These are phyloP conservation scores for Populus hybrid DNA, from an alignment of 441 rosid genomes.

Conservation along the genomic window DNA sequence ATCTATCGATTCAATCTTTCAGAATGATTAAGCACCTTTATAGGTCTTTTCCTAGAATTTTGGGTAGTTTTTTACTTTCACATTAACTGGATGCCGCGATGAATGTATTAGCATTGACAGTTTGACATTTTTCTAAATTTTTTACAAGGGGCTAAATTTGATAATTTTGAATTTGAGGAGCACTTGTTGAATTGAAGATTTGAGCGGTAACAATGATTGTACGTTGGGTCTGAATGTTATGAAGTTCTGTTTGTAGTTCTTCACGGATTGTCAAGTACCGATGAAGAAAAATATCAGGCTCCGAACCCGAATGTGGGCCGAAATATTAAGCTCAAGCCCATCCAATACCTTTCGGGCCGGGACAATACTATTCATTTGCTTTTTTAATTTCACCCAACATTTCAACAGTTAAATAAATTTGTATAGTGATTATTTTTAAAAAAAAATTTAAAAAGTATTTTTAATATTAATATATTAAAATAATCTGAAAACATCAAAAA, in stretches of 20 bases:
- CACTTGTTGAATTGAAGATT: constrained; percentile 9
- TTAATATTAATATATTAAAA: no score
- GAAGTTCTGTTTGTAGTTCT: no score
- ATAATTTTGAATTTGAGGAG: background rate
- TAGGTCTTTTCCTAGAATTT: background rate
- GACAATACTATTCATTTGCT: no score
- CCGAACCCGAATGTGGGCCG: no score
- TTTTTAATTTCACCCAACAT: no score
- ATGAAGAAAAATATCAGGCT: no score
- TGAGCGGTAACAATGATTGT: background rate
- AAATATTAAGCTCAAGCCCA: no score
- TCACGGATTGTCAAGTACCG: no score
- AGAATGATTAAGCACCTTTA: background rate
- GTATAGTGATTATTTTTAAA: no score
- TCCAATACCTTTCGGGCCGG: no score
- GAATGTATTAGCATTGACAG: background rate
- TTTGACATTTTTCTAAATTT: background rate
- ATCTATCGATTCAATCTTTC: background rate
- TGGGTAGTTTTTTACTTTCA: background rate
- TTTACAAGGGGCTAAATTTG: background rate
- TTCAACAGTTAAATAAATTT: background rate
- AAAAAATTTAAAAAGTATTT: no score
- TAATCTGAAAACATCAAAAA: no score
- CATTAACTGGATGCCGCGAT: background rate
- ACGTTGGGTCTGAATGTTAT: background rate